Evolutionary conservation across 2,329 filamentous ascomycete species (phyloP), one percentile per base, ranked within the genome.

Genomic region (Colletotrichum sp.): DNA sequence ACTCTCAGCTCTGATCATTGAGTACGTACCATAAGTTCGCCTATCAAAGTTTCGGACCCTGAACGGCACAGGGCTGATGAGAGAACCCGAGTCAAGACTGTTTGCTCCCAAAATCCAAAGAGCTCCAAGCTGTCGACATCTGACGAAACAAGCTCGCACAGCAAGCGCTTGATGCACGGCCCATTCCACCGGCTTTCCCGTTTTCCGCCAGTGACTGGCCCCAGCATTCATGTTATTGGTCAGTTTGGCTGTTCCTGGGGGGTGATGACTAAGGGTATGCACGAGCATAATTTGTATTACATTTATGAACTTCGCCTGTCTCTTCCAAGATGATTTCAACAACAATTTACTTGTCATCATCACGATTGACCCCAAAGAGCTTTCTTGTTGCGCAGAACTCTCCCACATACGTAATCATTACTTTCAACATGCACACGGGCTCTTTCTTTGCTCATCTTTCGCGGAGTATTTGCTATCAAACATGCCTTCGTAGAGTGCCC

Each of bases 91-190:
- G 26, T 36, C 48, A 59, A 64, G 36, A 32, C 15, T 44, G 34
- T 16, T 15, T 26, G 13, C 34, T 22, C 36, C 22, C 28, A 39
- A 39, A 26, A 16, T 63, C 44, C 44, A 52, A 13, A 52, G 44
- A 52, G 44, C 44, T 52, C 44, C 44, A 13, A 57, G 30, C 13
- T 52, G 34, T 62, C 48, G 36, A 71, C 68, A 66, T 66, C 68
- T 62, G 68, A 75, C 68, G 62, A 75, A 71, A 67, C 68, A 75
- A 71, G 72, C 72, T 71, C 52, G 24, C 39, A 52, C n/a, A 30
- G 0, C 26, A 62, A 12, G 62, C 36, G 24, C 24, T 26, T 15
- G 28, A 10, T 39, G 62, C 72, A 72, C 68, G 52, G 28, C 7
- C 34, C 55, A 68, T 13, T 28, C 24, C 55, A 59, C 22, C 26